phyloP scores from a whole-genome alignment of 345 rosid species.

The Garcia nutans region DNA sequence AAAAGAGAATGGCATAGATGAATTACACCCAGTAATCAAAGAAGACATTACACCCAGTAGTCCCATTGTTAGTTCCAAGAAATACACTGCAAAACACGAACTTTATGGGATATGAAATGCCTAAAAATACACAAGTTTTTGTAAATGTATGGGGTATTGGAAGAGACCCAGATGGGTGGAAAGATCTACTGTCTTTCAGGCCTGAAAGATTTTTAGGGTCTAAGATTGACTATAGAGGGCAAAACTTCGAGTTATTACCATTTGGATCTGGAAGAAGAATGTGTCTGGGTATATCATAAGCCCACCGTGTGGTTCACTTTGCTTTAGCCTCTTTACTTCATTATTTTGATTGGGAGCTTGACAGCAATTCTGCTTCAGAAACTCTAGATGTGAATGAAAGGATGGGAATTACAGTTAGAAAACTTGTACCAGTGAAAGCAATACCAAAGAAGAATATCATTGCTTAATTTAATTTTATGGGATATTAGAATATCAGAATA shows the following conservation, averaged over 20 bases:
- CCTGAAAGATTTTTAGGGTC: constrained; percentile 23
- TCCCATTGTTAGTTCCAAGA: constrained; percentile 13
- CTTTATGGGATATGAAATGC: constrained; percentile 13
- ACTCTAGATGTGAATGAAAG: constrained; percentile 5
- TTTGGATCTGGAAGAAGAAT: constrained; percentile 25
- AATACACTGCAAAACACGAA: constrained; percentile 11
- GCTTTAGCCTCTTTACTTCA: constrained; percentile 20
- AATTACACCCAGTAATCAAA: constrained; percentile 14
- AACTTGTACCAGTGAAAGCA: constrained; percentile 11
- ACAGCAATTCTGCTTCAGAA: background rate
- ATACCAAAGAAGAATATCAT: constrained; percentile 14
- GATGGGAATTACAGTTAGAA: constrained; percentile 8
- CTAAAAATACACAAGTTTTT: constrained; percentile 18
- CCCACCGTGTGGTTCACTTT: constrained; percentile 15
- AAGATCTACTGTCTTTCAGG: constrained; percentile 18
- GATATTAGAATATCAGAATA: too few species aligned
- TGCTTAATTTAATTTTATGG: background rate
- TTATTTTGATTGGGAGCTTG: constrained; percentile 22
- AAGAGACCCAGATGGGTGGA: constrained; percentile 22
- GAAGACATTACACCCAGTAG: constrained; percentile 13
- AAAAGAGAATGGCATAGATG: constrained; percentile 16
- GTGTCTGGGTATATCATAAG: constrained; percentile 16
- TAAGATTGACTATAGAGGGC: constrained; percentile 17
- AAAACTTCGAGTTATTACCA: constrained; percentile 16
- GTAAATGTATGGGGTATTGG: constrained; percentile 25